Conservation (phyloP, 306 rosid species). For the Cucumis hystrix region DNA sequence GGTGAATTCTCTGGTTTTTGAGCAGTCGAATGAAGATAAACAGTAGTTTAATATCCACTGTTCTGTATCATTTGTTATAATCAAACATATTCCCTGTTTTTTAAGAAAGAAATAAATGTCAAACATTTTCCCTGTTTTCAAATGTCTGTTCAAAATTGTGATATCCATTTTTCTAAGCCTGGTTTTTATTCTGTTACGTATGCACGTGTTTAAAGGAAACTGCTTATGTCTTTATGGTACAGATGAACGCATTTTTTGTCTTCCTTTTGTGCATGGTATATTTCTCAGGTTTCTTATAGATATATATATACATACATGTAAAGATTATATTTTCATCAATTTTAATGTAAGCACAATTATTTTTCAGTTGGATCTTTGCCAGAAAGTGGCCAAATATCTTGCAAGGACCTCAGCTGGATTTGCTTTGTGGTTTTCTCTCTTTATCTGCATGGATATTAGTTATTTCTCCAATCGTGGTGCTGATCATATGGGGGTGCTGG, state of each 20-base stretch:
- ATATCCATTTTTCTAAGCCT: not conserved
- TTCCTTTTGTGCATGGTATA: not conserved
- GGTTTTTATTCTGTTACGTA: not conserved
- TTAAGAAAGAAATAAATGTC: too few species aligned
- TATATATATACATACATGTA: too few species aligned
- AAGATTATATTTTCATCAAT: not conserved
- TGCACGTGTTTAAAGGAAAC: not conserved
- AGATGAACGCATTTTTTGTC: not conserved
- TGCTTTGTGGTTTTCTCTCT: conserved; percentile 79
- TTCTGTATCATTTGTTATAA: not conserved
- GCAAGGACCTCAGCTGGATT: conserved; percentile 86
- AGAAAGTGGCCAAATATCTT: conserved; percentile 93
- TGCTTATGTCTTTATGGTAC: not conserved
- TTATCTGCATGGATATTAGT: conserved; percentile 78
- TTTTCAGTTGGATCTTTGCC: conserved; percentile 95
- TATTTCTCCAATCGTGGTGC: conserved; percentile 76
- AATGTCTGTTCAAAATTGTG: not conserved
- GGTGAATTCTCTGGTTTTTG: not conserved
- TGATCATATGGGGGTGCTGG: conserved; percentile 90
- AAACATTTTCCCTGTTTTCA: not conserved
- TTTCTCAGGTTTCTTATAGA: not conserved
- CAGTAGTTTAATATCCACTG: not conserved
- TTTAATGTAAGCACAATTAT: conserved; percentile 6
- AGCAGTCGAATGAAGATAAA: not conserved
- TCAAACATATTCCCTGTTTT: not conserved